A percentile compares a stretch with the other conserved stretches of the same genome.
Evolutionary conservation across 441 rosid genomes (phyloP).

Genomic region (Breynia disticha): DNA sequence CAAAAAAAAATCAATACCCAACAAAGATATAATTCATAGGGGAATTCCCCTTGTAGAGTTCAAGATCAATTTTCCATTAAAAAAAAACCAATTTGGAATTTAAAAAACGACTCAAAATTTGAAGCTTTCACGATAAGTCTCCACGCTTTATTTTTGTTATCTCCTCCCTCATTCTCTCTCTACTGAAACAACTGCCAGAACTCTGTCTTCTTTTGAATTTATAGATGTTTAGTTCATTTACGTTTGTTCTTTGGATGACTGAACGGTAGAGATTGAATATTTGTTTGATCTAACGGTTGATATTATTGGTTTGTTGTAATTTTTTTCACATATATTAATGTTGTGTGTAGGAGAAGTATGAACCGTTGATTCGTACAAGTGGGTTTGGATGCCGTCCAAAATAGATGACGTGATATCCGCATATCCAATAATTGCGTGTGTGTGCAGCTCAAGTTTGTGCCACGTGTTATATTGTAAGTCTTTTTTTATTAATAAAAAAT

Average conservation of each 20-base stretch:
- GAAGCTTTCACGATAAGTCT: background rate
- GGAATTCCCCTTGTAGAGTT: constrained; percentile 15
- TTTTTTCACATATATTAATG: no score
- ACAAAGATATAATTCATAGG: background rate
- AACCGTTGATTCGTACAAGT: constrained; percentile 24
- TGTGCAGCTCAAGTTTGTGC: constrained; percentile 22
- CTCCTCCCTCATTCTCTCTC: constrained; percentile 14
- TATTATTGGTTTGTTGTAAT: background rate
- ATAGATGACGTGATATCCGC: constrained; percentile 25
- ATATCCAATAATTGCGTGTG: constrained; percentile 30
- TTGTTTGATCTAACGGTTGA: no score
- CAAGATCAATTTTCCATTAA: constrained; percentile 16
- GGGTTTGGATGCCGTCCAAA: constrained; percentile 26
- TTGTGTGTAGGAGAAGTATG: background rate
- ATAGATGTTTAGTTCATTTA: constrained; percentile 3
- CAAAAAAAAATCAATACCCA: background rate
- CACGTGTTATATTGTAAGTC: constrained; percentile 36
- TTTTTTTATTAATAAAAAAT: no score
- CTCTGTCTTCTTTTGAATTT: constrained; percentile 20
- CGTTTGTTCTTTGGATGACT: background rate
- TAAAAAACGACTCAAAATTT: background rate
- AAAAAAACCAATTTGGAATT: constrained; percentile 8
- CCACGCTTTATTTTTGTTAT: background rate
- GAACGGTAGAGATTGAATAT: background rate
- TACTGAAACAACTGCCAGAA: constrained; percentile 3